Evolutionary conservation across 2,329 filamentous ascomycete species (phyloP), one percentile per base, ranked within the genome.

Genomic region (Lasiodiplodia sp.): DNA sequence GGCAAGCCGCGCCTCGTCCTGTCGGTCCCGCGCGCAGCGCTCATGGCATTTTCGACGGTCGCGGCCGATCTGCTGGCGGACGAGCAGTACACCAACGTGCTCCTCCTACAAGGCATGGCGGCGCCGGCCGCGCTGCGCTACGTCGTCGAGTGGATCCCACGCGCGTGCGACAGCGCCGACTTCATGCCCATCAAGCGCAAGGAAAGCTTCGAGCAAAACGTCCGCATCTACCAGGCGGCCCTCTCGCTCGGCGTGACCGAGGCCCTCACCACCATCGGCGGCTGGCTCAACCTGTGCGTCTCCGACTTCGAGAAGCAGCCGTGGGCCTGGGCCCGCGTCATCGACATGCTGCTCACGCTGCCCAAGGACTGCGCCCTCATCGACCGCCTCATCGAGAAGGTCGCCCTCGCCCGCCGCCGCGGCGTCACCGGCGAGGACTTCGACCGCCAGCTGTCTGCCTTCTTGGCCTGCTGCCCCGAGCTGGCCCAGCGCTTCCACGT

Each of bases 111-210:
- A 2, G 67, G 67, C 67, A 60, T 53, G 37, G 67, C 60, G 1
- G 67, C 67, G 18, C 67, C 60, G 2, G 58, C 49, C 5, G 67
- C 67, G 7, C 58, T 68, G n/a, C 57, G 60, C 60, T 64, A 58
- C 52, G 5, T 68, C 5, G 21, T 57, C 51, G 37, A 47, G 51
- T 68, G 67, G 67, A 68, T 68, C 37, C 67, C 49, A n/a, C 67
- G 57, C 28, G 34, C 57, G 34, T 68, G 67, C 40, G 66, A 68
- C 8, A 40, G 51, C 10, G n/a, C 58, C 51, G 67, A 65, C 49
- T 68, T 64, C 51, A 64, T 64, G 67, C 57, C 58, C 12, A 63
- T 68, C 47, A 68, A 68, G 57, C 38, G 49, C 34, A 68, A 68
- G 37, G 58, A 57, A 2, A 51, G 47, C 28, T 65, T 68, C 52